phyloP scores from a whole-genome alignment of 2,329 filamentous ascomycete species.

The Exophiala viscosa region DNA sequence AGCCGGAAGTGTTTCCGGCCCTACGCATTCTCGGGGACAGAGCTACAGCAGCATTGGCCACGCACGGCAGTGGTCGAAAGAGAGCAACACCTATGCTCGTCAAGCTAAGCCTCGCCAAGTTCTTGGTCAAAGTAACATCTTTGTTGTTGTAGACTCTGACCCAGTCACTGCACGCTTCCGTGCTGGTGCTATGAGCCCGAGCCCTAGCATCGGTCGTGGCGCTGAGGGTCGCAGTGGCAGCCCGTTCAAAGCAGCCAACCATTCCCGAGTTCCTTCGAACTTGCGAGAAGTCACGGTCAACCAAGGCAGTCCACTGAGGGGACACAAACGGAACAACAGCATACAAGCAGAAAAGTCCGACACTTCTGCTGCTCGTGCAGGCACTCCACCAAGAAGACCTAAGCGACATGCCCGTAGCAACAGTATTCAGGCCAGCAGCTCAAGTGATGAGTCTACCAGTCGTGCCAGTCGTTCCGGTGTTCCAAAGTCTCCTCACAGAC shows the following conservation, averaged over 20 bases:
- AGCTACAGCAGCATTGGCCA: conserved; percentile 1
- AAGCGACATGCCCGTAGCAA: conserved; percentile 9
- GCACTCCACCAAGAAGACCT: background rate
- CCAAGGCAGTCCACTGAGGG: conserved; percentile 3
- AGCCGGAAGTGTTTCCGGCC: conserved; percentile 1
- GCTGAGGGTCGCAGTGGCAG: conserved; percentile 1
- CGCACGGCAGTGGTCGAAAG: conserved; percentile 12
- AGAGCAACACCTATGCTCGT: background rate
- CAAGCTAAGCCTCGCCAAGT: conserved; percentile 1
- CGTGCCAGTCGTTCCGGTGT: background rate
- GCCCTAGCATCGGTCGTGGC: conserved; percentile 11
- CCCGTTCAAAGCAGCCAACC: background rate
- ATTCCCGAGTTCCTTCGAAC: conserved; percentile 10
- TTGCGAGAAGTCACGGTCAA: conserved; percentile 12
- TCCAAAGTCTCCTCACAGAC: background rate
- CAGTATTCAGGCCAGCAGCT: conserved; percentile 6
- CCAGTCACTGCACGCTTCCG: conserved; percentile 23
- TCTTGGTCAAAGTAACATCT: conserved; percentile 23
- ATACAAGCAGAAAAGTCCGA: background rate
- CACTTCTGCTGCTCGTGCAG: background rate
- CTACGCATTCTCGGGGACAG: background rate
- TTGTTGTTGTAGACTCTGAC: conserved; percentile 24
- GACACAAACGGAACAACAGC: background rate
- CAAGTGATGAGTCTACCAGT: conserved; percentile 12
- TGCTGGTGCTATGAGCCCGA: conserved; percentile 24